Evolutionary conservation across 768 basidiomycete genomes (phyloP), one percentile per base, ranked within the genome.

Genomic region (Aureoboletus auriporus): DNA sequence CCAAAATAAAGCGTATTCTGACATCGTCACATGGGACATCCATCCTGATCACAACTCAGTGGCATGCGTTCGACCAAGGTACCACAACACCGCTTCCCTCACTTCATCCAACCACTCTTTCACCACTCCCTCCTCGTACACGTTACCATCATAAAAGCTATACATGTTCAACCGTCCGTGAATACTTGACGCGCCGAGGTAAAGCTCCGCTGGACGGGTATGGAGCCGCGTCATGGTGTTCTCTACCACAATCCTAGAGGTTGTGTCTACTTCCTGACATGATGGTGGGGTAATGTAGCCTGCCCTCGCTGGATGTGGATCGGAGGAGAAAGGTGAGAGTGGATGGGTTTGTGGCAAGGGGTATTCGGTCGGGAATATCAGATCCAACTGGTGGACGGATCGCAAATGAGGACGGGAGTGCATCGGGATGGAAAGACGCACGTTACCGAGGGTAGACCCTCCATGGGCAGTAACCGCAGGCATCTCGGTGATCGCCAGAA

Each of bases 31-130:
- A 23, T 23, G 20, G 20, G 20, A 4, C 20, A 2, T 23, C 20
- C 20, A 23, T 4, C 20, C 20, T 23, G 20, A 71, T 79, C 43
- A 56, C 59, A 2, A 36, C 56, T 17, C 41, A 46, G 40, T 50
- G 44, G 37, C 39, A 33, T 33, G 42, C 9, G 44, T 42, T 44
- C 28, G 49, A 29, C 69, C 56, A 10, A 67, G 57, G 47, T 68
- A 72, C 52, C 61, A 66, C 20, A 61, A 26, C 9, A 66, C 52
- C 0, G 70, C 73, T 8, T 50, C 55, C 35, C 54, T 63, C 5
- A 78, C 65, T 51, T 82, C 78, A 8, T 64, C 58, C 44, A 81
- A 49, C 75, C 77, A 80, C 58, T 78, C 78, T 8, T 47, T 53
- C 8, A 77, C 67, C 8, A 72, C 50, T 1, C 47, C 62, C 5